These are phyloP conservation scores for Lasiodiplodia gonubiensis DNA, from an alignment of 2,329 filamentous ascomycete species.

Conservation along the genomic window DNA sequence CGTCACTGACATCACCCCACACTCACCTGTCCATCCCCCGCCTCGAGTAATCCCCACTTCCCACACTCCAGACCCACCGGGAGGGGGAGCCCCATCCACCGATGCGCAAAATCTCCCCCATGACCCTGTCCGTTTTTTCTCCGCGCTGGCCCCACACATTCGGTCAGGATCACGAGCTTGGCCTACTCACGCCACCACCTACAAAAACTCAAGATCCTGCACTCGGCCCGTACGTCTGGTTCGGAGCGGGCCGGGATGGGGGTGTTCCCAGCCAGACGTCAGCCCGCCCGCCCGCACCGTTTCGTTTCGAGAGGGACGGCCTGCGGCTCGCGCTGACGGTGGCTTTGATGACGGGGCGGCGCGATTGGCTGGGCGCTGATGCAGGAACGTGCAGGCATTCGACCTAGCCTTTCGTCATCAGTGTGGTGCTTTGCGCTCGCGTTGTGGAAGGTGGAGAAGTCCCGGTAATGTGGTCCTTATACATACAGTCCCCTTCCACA, in stretches of 20 bases:
- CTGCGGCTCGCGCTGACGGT: too few species aligned
- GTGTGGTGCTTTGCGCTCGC: too few species aligned
- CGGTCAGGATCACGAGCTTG: neutral
- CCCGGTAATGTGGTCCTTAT: too few species aligned
- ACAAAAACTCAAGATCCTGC: neutral
- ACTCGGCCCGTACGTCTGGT: neutral
- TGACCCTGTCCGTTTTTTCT: neutral
- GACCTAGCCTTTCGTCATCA: too few species aligned
- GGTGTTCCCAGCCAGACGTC: neutral
- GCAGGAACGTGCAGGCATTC: too few species aligned
- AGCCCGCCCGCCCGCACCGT: neutral
- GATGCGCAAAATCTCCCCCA: neutral
- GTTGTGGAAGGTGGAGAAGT: too few species aligned
- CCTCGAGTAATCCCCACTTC: neutral
- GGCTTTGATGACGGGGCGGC: too few species aligned
- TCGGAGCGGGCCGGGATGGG: neutral
- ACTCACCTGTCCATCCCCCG: neutral
- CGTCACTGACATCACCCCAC: neutral
- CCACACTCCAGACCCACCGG: neutral
- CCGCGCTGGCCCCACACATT: neutral
- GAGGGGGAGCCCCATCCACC: too few species aligned
- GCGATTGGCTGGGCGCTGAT: too few species aligned
- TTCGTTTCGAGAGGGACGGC: neutral
- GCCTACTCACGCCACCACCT: neutral
- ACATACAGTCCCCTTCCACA: too few species aligned